A percentile compares a stretch with the other conserved stretches of the same genome.
These are phyloP conservation scores for Colletotrichum sp. DNA, from an alignment of 2,329 filamentous ascomycete genomes.

Conservation along the genomic window DNA sequence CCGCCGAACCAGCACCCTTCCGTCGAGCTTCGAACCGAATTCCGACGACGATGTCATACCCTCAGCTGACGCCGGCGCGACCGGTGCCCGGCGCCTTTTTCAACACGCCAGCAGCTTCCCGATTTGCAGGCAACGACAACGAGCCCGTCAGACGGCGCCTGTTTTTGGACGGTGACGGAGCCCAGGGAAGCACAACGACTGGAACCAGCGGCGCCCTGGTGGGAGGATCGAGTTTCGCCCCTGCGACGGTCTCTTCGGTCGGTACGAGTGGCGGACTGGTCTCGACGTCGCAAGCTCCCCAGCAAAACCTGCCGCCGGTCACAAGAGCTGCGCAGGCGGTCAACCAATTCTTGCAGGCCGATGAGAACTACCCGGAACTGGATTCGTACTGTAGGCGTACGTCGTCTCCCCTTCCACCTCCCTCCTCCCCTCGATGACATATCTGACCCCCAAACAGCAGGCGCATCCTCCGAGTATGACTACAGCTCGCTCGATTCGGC, in stretches of 20 bases:
- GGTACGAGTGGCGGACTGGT: constrained; percentile 31
- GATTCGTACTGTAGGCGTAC: constrained; percentile 89
- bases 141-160: constrained; percentile 58
- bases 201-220: constrained; percentile 6
- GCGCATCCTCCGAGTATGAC: constrained; percentile 91
- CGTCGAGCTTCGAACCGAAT: constrained; percentile 9
- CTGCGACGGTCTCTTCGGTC: constrained; percentile 28
- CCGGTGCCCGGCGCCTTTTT: constrained; percentile 78
- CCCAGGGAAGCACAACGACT: constrained; percentile 5
- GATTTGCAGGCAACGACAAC: constrained; percentile 36
- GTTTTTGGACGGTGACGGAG: constrained; percentile 40
- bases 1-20: not conserved
- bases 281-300: constrained; percentile 48
- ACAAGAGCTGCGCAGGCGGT: constrained; percentile 83
- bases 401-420: constrained; percentile 35
- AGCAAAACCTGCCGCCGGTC: constrained; percentile 65
- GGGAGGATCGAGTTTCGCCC: constrained; percentile 8
- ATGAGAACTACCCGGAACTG: constrained; percentile 85
- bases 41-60: constrained; percentile 55
- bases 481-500: constrained; percentile 68
- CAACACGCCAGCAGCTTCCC: constrained; percentile 68
- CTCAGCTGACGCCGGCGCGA: constrained; percentile 69
- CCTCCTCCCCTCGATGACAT: not conserved
- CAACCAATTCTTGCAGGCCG: constrained; percentile 76
- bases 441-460: constrained; percentile 63